These are phyloP conservation scores for Biscogniauxia mediterranea DNA, from an alignment of 2,329 filamentous ascomycete species.

Conservation along the genomic window DNA sequence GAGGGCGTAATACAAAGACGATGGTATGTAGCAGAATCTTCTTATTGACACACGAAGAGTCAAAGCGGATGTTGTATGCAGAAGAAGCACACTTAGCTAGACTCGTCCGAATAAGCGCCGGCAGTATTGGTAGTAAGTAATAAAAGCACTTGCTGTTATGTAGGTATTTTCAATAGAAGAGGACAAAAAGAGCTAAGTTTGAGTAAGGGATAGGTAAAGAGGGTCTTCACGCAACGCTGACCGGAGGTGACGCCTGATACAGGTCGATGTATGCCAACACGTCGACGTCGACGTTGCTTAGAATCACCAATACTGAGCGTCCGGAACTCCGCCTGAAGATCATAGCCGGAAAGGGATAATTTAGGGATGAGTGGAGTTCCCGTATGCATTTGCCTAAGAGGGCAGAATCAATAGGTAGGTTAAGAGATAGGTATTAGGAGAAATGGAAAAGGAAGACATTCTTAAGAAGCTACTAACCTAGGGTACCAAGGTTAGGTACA, in stretches of 20 bases:
- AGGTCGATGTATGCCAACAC: neutral
- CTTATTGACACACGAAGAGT: conserved; percentile 19
- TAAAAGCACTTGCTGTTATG: no score
- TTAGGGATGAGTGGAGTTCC: neutral
- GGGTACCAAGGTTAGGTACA: no score
- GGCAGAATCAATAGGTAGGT: neutral
- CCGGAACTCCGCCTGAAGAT: neutral
- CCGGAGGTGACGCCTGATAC: neutral
- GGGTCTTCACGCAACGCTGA: neutral
- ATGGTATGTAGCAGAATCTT: conserved; percentile 14
- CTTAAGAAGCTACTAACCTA: no score
- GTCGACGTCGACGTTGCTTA: neutral
- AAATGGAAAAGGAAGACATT: no score
- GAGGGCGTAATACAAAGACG: conserved; percentile 29
- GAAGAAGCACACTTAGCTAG: conserved; percentile 5
- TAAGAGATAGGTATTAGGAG: neutral
- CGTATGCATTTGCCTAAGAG: neutral
- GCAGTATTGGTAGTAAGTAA: conserved; percentile 13
- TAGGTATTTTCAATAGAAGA: neutral
- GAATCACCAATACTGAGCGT: neutral
- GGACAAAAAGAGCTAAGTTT: neutral
- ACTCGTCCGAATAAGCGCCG: neutral
- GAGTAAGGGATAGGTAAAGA: neutral
- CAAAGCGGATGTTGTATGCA: conserved; percentile 14
- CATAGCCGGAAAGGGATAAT: neutral